These are phyloP conservation scores for Phytophthora quininea DNA, from an alignment of 352 stramenopile genomes.

Conservation along the genomic window DNA sequence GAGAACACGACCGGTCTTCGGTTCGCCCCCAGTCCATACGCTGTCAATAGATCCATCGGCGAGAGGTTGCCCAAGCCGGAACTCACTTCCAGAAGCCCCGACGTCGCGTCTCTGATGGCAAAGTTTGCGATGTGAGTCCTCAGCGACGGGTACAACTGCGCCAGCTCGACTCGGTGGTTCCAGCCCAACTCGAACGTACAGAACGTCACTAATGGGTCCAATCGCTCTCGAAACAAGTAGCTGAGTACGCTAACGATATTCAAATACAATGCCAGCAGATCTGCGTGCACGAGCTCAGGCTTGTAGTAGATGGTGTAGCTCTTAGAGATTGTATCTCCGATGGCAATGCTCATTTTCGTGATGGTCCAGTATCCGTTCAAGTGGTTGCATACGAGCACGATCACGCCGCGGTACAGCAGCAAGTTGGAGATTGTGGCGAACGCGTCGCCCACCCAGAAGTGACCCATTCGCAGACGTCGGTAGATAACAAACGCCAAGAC, in stretches of 20 bases:
- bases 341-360: slow-evolving; percentile 30
- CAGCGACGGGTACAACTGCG: slow-evolving; percentile 17
- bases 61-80: slow-evolving; percentile 19
- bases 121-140: slow-evolving; percentile 15
- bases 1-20: slow-evolving; percentile 18
- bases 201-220: slow-evolving; percentile 40
- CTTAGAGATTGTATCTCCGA: slow-evolving; percentile 24
- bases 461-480: slow-evolving; percentile 30
- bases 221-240: slow-evolving; percentile 23
- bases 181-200: slow-evolving; percentile 31
- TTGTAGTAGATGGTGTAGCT: slow-evolving; percentile 37
- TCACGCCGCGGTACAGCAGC: slow-evolving; percentile 37
- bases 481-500: slow-evolving; percentile 40
- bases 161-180: slow-evolving; percentile 15
- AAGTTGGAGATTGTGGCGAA: slow-evolving; percentile 44
- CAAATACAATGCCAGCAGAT: slow-evolving; percentile 45
- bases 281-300: slow-evolving; percentile 28
- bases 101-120: slow-evolving; percentile 8
- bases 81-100: slow-evolving; percentile 13
- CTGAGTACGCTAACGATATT: slow-evolving; percentile 29
- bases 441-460: slow-evolving; percentile 49
- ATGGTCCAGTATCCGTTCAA: slow-evolving; percentile 49
- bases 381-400: slow-evolving; percentile 37
- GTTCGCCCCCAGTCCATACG: slow-evolving; percentile 17
- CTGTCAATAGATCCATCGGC: slow-evolving; percentile 28